Evolutionary conservation across 2,329 filamentous ascomycete species (phyloP).

Genomic region (Pyricularia sp.): DNA sequence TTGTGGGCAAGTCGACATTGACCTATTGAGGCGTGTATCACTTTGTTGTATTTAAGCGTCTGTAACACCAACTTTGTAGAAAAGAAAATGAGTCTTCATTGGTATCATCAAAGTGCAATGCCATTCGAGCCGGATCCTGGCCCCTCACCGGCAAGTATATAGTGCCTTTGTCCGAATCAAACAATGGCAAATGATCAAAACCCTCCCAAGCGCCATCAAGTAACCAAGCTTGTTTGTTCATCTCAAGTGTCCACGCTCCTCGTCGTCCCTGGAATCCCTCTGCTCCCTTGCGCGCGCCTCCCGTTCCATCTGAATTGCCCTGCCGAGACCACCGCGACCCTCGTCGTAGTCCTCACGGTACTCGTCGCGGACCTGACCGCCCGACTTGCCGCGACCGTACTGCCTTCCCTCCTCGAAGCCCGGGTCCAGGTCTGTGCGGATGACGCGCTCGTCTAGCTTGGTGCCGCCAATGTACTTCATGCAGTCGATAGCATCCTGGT

Average conservation of each 20-base stretch:
- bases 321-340: conserved; percentile 79
- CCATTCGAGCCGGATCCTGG: neutral
- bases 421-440: conserved; percentile 89
- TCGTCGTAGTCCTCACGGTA: conserved; percentile 97
- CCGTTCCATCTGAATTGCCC: conserved; percentile 55
- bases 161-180: neutral
- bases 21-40: neutral
- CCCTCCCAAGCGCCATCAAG: neutral
- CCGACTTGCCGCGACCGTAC: conserved; percentile 91
- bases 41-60: neutral
- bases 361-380: conserved; percentile 94
- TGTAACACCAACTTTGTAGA: neutral
- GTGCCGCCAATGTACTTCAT: conserved; percentile 98
- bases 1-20: neutral
- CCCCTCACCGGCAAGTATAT: neutral
- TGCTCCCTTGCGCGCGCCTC: conserved; percentile 19
- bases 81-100: conserved; percentile 1
- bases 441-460: conserved; percentile 94
- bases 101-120: conserved; percentile 2
- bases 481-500: conserved; percentile 93
- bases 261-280: conserved; percentile 36
- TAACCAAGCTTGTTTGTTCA: conserved; percentile 17
- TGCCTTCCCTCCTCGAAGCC: conserved; percentile 94
- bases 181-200: neutral
- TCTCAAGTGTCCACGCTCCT: conserved; percentile 48